Evolutionary conservation across 192 early-diverging fungal species (phyloP).

Genomic region (Martensiomyces pterosporus): DNA sequence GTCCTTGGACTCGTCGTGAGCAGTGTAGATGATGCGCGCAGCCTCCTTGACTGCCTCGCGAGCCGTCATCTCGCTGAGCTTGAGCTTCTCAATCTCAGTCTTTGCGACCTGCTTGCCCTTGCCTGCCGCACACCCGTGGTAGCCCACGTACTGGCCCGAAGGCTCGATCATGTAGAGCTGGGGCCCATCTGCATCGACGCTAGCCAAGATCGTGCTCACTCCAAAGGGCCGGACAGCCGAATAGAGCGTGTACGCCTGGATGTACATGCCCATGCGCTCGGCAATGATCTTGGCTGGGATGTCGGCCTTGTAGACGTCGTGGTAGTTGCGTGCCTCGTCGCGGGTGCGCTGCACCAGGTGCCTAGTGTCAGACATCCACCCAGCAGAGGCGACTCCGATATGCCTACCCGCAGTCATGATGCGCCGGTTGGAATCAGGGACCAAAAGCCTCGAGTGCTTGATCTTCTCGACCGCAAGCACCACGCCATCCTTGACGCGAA

Average conservation of each 20-base stretch:
- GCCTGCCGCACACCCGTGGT: constrained; percentile 89
- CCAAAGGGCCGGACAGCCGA: constrained; percentile 95
- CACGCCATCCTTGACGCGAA: constrained; percentile 91
- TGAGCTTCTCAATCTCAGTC: constrained; percentile 98
- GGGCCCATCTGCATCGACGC: constrained; percentile 76
- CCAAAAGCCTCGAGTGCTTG: constrained; percentile 89
- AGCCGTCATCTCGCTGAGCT: constrained; percentile 67
- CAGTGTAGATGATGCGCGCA: constrained; percentile 90
- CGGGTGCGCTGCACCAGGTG: constrained; percentile 85
- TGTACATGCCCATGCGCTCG: constrained; percentile 86
- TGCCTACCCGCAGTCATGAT: constrained; percentile 90
- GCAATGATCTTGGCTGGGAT: constrained; percentile 92
- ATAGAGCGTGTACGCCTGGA: constrained; percentile 96
- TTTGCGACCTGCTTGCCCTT: constrained; percentile 97
- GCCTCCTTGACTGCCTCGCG: constrained; percentile 91
- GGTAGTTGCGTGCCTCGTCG: constrained; percentile 87
- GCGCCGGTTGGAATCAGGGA: constrained; percentile 87
- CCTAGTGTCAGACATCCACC: constrained; percentile 87
- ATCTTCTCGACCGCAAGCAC: constrained; percentile 97
- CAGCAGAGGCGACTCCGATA: constrained; percentile 91
- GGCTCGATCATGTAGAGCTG: constrained; percentile 95
- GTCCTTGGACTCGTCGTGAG: constrained; percentile 96
- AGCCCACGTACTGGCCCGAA: constrained; percentile 96
- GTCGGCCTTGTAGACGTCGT: constrained; percentile 74
- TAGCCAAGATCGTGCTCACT: constrained; percentile 74